Evolutionary conservation across 176 grass and related monocot genomes (phyloP).

Genomic region (Rhipidocladum racemiflorum): DNA sequence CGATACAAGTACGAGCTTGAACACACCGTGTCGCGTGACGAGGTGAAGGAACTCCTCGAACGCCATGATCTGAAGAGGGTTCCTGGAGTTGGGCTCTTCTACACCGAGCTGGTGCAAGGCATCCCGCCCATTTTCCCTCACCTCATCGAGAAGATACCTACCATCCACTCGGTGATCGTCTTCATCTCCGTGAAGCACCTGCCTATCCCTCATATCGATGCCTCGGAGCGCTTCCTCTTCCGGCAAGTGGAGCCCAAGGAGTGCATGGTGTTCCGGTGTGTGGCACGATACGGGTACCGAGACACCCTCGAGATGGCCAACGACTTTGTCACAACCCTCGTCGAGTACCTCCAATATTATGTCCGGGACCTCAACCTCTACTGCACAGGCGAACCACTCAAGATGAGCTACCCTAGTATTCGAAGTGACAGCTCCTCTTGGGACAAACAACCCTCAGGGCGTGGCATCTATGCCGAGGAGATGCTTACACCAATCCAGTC

Average conservation of each 20-base stretch:
- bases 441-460: background rate
- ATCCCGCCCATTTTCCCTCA: constrained; percentile 72
- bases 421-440: constrained; percentile 25
- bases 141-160: constrained; percentile 59
- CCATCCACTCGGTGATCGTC: constrained; percentile 52
- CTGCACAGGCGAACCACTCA: background rate
- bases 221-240: constrained; percentile 66
- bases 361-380: constrained; percentile 46
- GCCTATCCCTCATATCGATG: constrained; percentile 38
- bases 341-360: constrained; percentile 57
- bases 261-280: constrained; percentile 57
- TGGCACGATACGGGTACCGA: constrained; percentile 66
- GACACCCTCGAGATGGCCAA: constrained; percentile 46
- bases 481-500: constrained; percentile 41
- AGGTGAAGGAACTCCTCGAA: constrained; percentile 25
- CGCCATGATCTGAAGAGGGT: constrained; percentile 36
- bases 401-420: constrained; percentile 27
- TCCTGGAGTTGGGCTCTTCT: constrained; percentile 65
- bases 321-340: constrained; percentile 38
- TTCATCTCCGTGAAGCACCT: constrained; percentile 66
- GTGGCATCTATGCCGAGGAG: constrained; percentile 36
- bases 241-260: constrained; percentile 47
- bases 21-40: constrained; percentile 31
- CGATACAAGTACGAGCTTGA: constrained; percentile 59
- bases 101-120: constrained; percentile 78